These are phyloP conservation scores for Cicer arietinum DNA, from an alignment of 306 rosid genomes.

Conservation along the genomic window DNA sequence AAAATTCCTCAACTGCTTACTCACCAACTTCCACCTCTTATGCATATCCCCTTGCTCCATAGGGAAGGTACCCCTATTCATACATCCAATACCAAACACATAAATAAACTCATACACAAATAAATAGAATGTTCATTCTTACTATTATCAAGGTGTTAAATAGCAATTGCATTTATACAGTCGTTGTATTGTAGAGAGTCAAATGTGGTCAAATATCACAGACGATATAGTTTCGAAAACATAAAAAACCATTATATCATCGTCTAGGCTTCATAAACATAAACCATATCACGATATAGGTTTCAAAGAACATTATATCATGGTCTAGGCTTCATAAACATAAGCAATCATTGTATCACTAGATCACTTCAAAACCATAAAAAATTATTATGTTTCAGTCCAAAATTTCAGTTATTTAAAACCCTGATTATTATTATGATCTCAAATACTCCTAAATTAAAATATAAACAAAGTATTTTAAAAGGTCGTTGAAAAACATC, in stretches of 20 bases:
- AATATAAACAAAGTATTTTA: too few species aligned
- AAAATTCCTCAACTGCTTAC: conserved; percentile 77
- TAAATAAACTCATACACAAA: not conserved
- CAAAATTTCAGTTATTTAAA: not conserved
- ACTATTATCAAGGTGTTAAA: conserved; percentile 52
- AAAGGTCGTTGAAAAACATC: too few species aligned
- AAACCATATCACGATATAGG: not conserved
- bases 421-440: not conserved
- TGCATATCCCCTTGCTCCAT: conserved; percentile 90
- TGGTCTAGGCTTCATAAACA: not conserved
- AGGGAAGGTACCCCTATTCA: conserved; percentile 75
- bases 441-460: not conserved
- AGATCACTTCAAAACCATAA: not conserved
- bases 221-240: too few species aligned
- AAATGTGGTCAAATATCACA: too few species aligned
- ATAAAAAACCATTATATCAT: not conserved
- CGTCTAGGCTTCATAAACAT: not conserved
- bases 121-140: not conserved
- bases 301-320: not conserved
- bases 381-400: not conserved
- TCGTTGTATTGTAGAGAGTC: too few species aligned
- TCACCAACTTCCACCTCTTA: conserved; percentile 82
- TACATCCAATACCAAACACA: conserved; percentile 34
- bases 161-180: not conserved
- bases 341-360: not conserved